Evolutionary conservation across 306 rosid genomes (phyloP), one percentile per base, ranked within the genome.

Genomic region (Acacia melanoxylon): DNA sequence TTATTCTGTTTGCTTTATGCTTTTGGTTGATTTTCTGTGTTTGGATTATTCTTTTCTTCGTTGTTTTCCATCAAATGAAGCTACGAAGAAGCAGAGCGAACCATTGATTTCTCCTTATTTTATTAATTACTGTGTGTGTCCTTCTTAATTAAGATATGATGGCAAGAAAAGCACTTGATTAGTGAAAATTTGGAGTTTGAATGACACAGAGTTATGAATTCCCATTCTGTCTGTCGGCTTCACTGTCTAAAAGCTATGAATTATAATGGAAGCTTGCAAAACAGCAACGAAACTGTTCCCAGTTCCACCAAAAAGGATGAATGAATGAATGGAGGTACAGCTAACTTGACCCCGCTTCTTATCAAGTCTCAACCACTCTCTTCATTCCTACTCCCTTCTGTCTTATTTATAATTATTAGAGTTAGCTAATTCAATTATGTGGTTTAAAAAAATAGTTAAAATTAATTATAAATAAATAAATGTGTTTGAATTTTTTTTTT

Each of bases 281-380:
- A 78, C 29, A 58, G 19, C 81, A 15, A 24, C 1, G 8, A 56
- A 1, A 31, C 22, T 22, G 6, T 48, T 37, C 20, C 13, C 8
- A 37, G 37, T 48, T 40, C 29, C 44, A 77, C 56, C 19, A 12
- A 77, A 82, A 69, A 69, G 14, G 24, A 58, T 0, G 85, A 82
- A 54, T 0, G 85, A 82, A 54, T 16, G 19, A 33, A 33, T 8
- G 62, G 11, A 12, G 48, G 78, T 31, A 27, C 1, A 37, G 41
- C 41, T 25, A 56, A 12, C 11, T 54, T 20, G 61, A 20, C 61
- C 61, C 61, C 61, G 2, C 68, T 61, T 63, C 41, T 31, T 5
- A 10, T 63, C 65, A 58, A 10, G 2, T n/a, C 65, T 58, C 42
- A 63, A 63, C 41, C 11, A 63, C 41, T 16, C 20, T 5, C 24